These are phyloP conservation scores for Penicillium ucsense DNA, from an alignment of 495 filamentous ascomycete genomes.

Conservation along the genomic window DNA sequence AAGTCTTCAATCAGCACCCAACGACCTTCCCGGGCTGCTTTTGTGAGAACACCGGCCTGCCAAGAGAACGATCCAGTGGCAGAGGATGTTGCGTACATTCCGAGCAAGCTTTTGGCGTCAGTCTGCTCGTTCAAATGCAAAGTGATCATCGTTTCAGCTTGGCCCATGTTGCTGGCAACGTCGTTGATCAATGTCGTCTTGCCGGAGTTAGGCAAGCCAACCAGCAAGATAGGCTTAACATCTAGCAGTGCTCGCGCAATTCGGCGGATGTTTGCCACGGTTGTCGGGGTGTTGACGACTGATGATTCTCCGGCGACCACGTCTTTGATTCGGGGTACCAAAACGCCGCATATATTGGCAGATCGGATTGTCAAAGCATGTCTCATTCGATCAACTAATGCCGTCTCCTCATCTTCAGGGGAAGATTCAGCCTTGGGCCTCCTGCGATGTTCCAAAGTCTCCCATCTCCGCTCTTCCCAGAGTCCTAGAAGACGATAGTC, in stretches of 20 bases:
- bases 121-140: slow-evolving; percentile 95
- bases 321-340: slow-evolving; percentile 56
- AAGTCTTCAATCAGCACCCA: slow-evolving; percentile 97
- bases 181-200: slow-evolving; percentile 85
- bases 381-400: slow-evolving; percentile 22
- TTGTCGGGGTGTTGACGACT: slow-evolving; percentile 65
- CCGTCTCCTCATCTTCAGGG: slow-evolving; percentile 15
- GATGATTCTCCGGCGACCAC: slow-evolving; percentile 34
- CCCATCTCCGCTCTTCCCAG: slow-evolving; percentile 58
- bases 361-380: slow-evolving; percentile 41
- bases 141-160: slow-evolving; percentile 69
- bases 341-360: slow-evolving; percentile 48
- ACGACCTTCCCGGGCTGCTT: slow-evolving; percentile 82
- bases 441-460: slow-evolving; percentile 19
- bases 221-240: slow-evolving; percentile 62
- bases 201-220: slow-evolving; percentile 77
- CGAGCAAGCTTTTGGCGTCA: slow-evolving; percentile 89
- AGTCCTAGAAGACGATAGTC: slow-evolving; percentile 80
- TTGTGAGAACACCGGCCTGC: slow-evolving; percentile 89
- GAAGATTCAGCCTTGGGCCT: slow-evolving; percentile 11
- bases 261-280: slow-evolving; percentile 53
- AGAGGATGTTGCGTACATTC: slow-evolving; percentile 78
- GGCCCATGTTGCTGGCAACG: slow-evolving; percentile 64
- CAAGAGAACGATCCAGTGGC: slow-evolving; percentile 83
- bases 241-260: slow-evolving; percentile 57